A percentile compares a stretch with the other conserved stretches of the same genome.
These are phyloP conservation scores for Penicillium desertorum DNA, from an alignment of 495 filamentous ascomycete species.

Conservation along the genomic window DNA sequence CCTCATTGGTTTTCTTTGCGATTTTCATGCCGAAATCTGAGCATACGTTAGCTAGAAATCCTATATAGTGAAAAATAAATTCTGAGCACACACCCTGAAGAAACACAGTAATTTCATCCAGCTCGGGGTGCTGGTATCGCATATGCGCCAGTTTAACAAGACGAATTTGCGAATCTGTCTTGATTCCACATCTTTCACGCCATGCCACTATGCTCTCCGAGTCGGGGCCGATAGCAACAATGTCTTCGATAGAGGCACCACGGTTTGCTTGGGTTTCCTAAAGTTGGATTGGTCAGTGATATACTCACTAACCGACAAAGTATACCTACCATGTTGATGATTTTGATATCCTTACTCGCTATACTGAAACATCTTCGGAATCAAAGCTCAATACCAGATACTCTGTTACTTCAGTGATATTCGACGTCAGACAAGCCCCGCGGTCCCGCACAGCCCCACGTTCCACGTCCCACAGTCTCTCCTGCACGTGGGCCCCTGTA, in stretches of 20 bases:
- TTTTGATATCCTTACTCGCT: no score
- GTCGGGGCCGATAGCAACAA: constrained; percentile 34
- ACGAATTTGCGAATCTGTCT: constrained; percentile 37
- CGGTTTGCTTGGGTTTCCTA: constrained; percentile 26
- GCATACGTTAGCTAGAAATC: no score
- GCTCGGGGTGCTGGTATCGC: constrained; percentile 52
- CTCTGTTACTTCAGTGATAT: no score
- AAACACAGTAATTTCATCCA: constrained; percentile 44
- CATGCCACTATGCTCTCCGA: constrained; percentile 32
- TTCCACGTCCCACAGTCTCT: not conserved
- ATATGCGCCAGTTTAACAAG: constrained; percentile 47
- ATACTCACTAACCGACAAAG: not conserved
- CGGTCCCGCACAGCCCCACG: not conserved
- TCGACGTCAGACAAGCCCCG: not conserved
- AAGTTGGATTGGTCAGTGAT: not conserved
- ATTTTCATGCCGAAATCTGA: no score
- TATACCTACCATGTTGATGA: not conserved
- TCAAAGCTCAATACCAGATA: no score
- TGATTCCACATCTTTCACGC: constrained; percentile 37
- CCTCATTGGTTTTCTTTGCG: no score
- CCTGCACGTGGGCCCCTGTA: no score
- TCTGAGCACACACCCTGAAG: constrained; percentile 17
- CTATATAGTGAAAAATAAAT: no score
- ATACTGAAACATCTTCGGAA: no score
- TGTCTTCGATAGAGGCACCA: constrained; percentile 41